Evolutionary conservation across 1,284 basidiomycete genomes (phyloP), one percentile per base, ranked within the genome.

Genomic region (Fereydounia khargensis): DNA sequence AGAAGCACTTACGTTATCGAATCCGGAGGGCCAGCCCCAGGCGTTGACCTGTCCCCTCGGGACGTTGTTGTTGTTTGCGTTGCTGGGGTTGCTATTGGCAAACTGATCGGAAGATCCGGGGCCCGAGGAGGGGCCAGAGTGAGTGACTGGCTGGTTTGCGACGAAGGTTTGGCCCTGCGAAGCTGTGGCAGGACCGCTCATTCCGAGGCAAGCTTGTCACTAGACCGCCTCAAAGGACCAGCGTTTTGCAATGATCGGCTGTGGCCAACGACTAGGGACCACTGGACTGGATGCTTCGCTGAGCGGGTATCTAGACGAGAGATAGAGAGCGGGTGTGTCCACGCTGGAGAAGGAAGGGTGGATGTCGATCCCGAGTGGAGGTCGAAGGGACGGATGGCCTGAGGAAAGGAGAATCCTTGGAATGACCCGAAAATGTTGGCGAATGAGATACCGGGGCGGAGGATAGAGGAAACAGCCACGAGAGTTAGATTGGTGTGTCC

Each of bases 11-110:
- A 35, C 34, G 14, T 31, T 31, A 43, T 47, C 55, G 39, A 62
- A 62, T 21, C 49, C 50, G 9, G 59, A 57, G 14, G 59, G 59
- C 59, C 59, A 62, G 32, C 59, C 59, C 59, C 59, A 62, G 18
- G 59, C 59, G 54, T 62, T 62, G 46, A 62, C 53, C 38, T 52
- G 59, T 21, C 39, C 46, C 31, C 58, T 45, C 18, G 51, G 45
- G 20, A 43, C 28, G 21, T 36, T 18, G 19, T 19, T 47, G 10
- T 19, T 35, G n/a, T n/a, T n/a, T n/a, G n/a, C n/a, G n/a, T n/a
- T n/a, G n/a, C n/a, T n/a, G n/a, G n/a, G n/a, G n/a, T n/a, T n/a
- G n/a, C n/a, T n/a, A n/a, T n/a, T n/a, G n/a, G 35, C 42, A 21
- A 47, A 40, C 6, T 48, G 47, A 16, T 54, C 50, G 46, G 37